A percentile compares a stretch with the other conserved stretches of the same genome.
These are phyloP conservation scores for Pyricularia pennisetigena DNA, from an alignment of 2,329 filamentous ascomycete genomes.

Conservation along the genomic window DNA sequence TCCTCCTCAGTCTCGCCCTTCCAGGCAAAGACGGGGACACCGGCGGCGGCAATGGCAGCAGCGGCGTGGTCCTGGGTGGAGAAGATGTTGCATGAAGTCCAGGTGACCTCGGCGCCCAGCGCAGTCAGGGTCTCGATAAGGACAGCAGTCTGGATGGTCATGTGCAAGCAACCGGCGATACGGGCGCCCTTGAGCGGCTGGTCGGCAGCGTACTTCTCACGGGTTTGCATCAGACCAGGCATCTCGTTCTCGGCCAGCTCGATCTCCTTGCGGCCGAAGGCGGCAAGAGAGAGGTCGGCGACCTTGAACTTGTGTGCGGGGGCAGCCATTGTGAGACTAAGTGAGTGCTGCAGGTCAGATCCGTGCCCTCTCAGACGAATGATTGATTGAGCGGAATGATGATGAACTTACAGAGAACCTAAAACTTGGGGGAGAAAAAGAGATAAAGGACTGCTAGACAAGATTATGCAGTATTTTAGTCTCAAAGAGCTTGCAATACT, in stretches of 20 bases:
- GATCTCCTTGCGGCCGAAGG: slow-evolving; percentile 98
- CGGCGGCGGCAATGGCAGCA: slow-evolving; percentile 87
- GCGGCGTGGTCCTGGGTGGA: slow-evolving; percentile 98
- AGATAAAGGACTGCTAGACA: neutral
- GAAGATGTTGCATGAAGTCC: slow-evolving; percentile 99
- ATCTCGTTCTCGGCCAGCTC: slow-evolving; percentile 95
- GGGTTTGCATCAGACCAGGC: slow-evolving; percentile 95
- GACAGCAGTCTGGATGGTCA: slow-evolving; percentile 99
- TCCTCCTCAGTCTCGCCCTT: slow-evolving; percentile 97
- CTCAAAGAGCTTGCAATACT: neutral
- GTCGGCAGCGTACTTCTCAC: slow-evolving; percentile 80
- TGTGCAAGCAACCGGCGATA: slow-evolving; percentile 97
- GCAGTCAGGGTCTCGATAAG: slow-evolving; percentile 94
- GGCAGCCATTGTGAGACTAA: slow-evolving; percentile 48
- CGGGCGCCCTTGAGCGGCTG: slow-evolving; percentile 91
- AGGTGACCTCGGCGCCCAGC: slow-evolving; percentile 96
- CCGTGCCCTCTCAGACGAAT: neutral
- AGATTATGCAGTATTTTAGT: neutral
- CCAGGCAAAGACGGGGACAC: slow-evolving; percentile 76
- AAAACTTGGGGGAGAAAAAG: slow-evolving; percentile 5
- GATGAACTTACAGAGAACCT: neutral
- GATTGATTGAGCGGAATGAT: neutral
- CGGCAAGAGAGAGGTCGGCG: slow-evolving; percentile 93
- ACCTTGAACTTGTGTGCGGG: slow-evolving; percentile 96
- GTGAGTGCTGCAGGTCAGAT: slow-evolving; percentile 7